These are phyloP conservation scores for Trapa incisa DNA, from an alignment of 345 rosid species.

Conservation along the genomic window DNA sequence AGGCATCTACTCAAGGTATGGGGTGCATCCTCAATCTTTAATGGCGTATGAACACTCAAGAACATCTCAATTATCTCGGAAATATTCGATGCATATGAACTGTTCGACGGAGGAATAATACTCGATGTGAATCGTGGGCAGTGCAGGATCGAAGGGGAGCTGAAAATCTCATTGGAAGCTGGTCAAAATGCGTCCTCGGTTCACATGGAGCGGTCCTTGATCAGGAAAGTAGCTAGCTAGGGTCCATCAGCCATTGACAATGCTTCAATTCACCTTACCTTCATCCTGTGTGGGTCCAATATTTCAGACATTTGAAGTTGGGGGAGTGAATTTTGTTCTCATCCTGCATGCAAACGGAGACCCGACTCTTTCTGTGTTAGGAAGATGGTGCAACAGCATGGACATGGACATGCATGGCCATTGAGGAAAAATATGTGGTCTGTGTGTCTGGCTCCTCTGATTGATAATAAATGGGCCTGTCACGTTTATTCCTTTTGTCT, in stretches of 20 bases:
- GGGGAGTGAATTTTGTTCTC: background rate
- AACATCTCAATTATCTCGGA: too few species aligned
- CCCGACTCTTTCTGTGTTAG: background rate
- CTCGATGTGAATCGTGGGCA: too few species aligned
- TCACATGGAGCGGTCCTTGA: background rate
- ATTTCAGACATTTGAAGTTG: background rate
- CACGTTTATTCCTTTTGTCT: slow-evolving; percentile 15
- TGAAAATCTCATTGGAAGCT: background rate
- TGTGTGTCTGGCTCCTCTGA: background rate
- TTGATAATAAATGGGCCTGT: slow-evolving; percentile 6
- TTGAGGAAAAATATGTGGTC: background rate
- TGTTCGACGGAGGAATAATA: too few species aligned
- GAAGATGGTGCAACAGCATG: too few species aligned
- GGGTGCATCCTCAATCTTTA: too few species aligned
- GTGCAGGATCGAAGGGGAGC: background rate
- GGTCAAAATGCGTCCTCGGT: background rate
- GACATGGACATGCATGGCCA: too few species aligned
- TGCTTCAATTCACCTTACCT: background rate
- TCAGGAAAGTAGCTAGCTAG: background rate
- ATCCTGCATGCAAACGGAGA: background rate
- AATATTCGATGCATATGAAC: too few species aligned
- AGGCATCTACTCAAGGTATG: too few species aligned
- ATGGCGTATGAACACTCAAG: too few species aligned
- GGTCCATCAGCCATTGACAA: background rate
- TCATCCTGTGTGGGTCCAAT: background rate